Percentiles rank a stretch among this genome's conserved stretches.
These are phyloP conservation scores for Mycena chlorophos DNA, from an alignment of 768 basidiomycete species.

Conservation along the genomic window DNA sequence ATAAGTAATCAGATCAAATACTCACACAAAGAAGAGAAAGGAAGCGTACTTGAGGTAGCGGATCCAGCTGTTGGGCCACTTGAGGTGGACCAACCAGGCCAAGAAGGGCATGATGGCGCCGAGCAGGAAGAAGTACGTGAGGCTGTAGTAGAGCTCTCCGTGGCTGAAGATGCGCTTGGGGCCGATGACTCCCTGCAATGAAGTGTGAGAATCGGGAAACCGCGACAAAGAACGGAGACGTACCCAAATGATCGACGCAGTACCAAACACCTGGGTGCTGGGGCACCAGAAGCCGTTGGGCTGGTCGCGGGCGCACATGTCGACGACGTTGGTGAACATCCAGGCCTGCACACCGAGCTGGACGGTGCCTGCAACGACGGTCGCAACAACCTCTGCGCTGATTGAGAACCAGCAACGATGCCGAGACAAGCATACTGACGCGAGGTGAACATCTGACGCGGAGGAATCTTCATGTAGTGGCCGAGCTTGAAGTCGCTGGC, in stretches of 20 bases:
- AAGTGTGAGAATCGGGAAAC: slow-evolving; percentile 33
- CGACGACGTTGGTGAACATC: slow-evolving; percentile 70
- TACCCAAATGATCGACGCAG: slow-evolving; percentile 79
- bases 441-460: slow-evolving; percentile 67
- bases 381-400: too few relatives aligned
- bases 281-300: slow-evolving; percentile 72
- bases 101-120: slow-evolving; percentile 62
- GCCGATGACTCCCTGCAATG: too few relatives aligned
- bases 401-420: too few relatives aligned
- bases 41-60: slow-evolving; percentile 62
- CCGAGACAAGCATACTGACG: too few relatives aligned
- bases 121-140: slow-evolving; percentile 76
- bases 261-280: slow-evolving; percentile 69
- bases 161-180: too few relatives aligned
- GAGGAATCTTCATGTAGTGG: slow-evolving; percentile 77
- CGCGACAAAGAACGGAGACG: slow-evolving; percentile 76
- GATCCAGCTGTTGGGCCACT: slow-evolving; percentile 63
- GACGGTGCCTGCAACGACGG: too few relatives aligned
- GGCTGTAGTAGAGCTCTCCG: slow-evolving; percentile 33
- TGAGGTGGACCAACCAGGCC: slow-evolving; percentile 52
- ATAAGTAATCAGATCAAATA: not conserved
- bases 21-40: not conserved
- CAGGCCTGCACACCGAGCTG: slow-evolving; percentile 77
- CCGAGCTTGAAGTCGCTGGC: slow-evolving; percentile 72
- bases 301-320: slow-evolving; percentile 57